Base-by-base conservation (phyloP, 2,329 filamentous ascomycete species). In the Celoporthe dispersa region DNA sequence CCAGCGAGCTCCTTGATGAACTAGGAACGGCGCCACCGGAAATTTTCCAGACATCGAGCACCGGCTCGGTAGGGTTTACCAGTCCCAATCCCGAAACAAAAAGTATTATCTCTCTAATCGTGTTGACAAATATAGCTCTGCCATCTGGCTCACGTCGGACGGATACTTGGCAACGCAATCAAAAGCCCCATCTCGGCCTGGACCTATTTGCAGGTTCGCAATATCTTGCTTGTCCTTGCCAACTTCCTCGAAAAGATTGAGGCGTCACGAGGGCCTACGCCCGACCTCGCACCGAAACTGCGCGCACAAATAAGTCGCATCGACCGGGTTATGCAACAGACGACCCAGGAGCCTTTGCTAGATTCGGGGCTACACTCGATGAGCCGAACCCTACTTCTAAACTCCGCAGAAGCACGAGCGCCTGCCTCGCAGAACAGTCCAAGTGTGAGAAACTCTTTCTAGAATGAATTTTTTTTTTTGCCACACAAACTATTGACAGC, bases 1-100 rank as follows among this genome's bases (percentile, higher is more conserved):
- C 60, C 22, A 62, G 28, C 60, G 60, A 62, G 60, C 35, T 62
- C 9, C 60, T 62, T 37, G 60, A 62, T 22, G 60, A 62, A 22
- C 60, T 62, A 7, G 33, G 60, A 8, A 25, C 60, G 8, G 33
- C 33, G 9, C 60, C 60, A 6, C n/a, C 31, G 60, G n/a, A 6
- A 22, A n/a, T 62, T 25, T 62, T 62, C 33, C 8, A 31, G 8
- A 33, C 8, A 6, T 62, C 60, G 9, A 62, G 60, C 33, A 62
- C 60, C 7, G 60, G 22, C 35, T 39, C 37, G 37, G 37, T 39
- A 39, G 37, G 37, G n/a, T n/a, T n/a, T n/a, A n/a, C n/a, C n/a
- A n/a, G n/a, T n/a, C n/a, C n/a, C 37, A 6, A 6, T 39, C 37
- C 37, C 37, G 12, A 6, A 39, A 12, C 37, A n/a, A n/a, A n/a